Base-by-base conservation (phyloP, 352 stramenopile species). In the Phytophthora hibernalis region DNA sequence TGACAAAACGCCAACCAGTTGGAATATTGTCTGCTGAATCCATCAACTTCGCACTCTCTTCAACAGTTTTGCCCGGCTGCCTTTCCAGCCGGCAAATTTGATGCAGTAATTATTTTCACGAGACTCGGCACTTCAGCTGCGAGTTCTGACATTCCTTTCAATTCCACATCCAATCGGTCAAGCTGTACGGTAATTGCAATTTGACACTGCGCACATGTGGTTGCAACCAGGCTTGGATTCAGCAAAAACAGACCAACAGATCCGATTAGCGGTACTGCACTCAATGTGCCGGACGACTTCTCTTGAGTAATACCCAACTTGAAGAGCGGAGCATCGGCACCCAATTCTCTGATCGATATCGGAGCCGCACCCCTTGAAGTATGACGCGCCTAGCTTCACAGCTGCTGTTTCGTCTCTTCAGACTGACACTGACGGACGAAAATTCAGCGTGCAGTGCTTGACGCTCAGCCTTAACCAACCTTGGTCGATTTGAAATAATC, bases 301-400 rank as follows among this genome's bases (percentile, higher is more conserved):
- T 76, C 58, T 65, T 79, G 59, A 12, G 15, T 45, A 53, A 76
- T 40, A 15, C 40, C 54, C 47, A 68, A 30, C 47, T 70, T 73
- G 16, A 74, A 40, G 31, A 79, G 42, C 18, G 59, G 43, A 50
- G 40, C n/a, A 45, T 6, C 24, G 9, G 22, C 6, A 50, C 60
- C 21, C 11, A 12, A 35, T 8, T 21, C 56, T 51, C 35, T 31
- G 43, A 55, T 54, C 9, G 57, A n/a, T 21, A 71, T 65, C 13
- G 72, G 63, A 37, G 50, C 40, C 33, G 44, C 20, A 33, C 74
- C 74, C 74, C 57, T 75, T 82, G 71, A n/a, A 79, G 26, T 13
- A 82, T 48, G 5, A 51, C 30, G 20, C 51, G 28, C 20, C 4
- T 33, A 15, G 8, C 18, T n/a, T 71, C 21, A 12, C 9, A n/a